Base-by-base conservation (phyloP, 2,329 filamentous ascomycete species). In the Volutella citrinella region DNA sequence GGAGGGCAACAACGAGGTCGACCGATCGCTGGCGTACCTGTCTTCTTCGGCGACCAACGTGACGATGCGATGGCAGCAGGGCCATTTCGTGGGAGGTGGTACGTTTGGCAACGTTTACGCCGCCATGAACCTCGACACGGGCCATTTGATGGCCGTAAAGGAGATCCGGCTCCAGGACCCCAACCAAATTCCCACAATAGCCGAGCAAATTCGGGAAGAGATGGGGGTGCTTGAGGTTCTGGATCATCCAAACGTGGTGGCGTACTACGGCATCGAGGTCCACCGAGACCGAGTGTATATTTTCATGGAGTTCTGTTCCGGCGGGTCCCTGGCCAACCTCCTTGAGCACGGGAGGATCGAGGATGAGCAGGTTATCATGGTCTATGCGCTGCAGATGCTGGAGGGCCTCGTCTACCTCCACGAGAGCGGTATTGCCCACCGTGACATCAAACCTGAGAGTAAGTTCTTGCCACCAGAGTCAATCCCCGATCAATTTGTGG, bases 251-350 rank as follows among this genome's bases (percentile, higher is more conserved):
- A 98, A 98, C 57, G 87, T 98, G 42, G 94, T 98, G 15, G 91
- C 89, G 9, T 98, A 98, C 64, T 93, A 93, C 56, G 93, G 93
- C 38, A 97, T 98, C 54, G 93, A 98, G 62, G 93, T 96, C 4
- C 93, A 98, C 64, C 80, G 93, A 44, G 93, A 98, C 70, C 93
- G 95, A 57, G 93, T 98, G n/a, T 98, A 97, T 64, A 96, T 98
- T 49, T 98, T 98, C 60, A 98, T 98, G 93, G 93, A 98, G 63
- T 97, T 95, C 64, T 98, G 93, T 62, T 94, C 89, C 5, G 91
- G 93, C 32, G 93, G 93, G 14, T 97, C 91, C 12, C 72, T 98
- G 30, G 90, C 93, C 25, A 85, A 79, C 31, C 69, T 98, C 32
- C 72, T 98, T 25, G 93, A 98, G 60, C 91, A 98, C 56, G 93